Evolutionary conservation across 2,329 filamentous ascomycete species (phyloP), one percentile per base, ranked within the genome.

Genomic region (Neonectria coccinea): DNA sequence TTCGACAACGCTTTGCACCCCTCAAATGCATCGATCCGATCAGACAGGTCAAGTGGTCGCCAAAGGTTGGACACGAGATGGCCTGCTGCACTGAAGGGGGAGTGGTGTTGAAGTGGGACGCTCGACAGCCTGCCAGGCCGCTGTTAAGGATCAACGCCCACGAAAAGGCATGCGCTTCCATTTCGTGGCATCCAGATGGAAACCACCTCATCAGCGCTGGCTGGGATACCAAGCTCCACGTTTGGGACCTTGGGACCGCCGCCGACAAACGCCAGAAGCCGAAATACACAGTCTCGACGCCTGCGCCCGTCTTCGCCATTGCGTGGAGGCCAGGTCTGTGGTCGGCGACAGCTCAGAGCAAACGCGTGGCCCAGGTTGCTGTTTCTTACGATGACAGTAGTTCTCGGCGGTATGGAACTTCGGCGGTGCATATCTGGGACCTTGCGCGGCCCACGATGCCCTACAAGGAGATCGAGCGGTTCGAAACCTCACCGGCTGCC

Each of bases 161-260:
- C 71, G 86, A 89, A 61, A 88, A 85, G 66, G 81, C 85, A 0
- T 88, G 87, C 70, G 82, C 85, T 2, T 83, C 87, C 0, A 86
- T 91, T 47, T 84, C 87, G 3, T 92, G 89, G 89, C 89, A 92
- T 68, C 86, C 88, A 0, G 89, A 91, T 72, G 89, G 89, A 14
- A 82, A 85, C n/a, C 88, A 91, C 70, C 78, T 91, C 11, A 83
- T 89, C 53, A 91, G 88, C 67, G 88, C 85, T 5, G 88, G 89
- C 7, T 80, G 85, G 67, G 89, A 92, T 73, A 84, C 83, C 64
- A 86, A 85, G 57, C 86, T 89, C 42, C 83, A 89, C 70, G 86
- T 91, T 6, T 92, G 89, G 89, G 88, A 91, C 70, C 77, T 91
- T 62, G 86, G 86, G 5, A 82, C 80, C 56, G 83, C 81, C 7